Percentiles rank a stretch among this genome's conserved stretches.
phyloP scores from a whole-genome alignment of 2,329 filamentous ascomycete genomes.

The Blumeriella jaapii region DNA sequence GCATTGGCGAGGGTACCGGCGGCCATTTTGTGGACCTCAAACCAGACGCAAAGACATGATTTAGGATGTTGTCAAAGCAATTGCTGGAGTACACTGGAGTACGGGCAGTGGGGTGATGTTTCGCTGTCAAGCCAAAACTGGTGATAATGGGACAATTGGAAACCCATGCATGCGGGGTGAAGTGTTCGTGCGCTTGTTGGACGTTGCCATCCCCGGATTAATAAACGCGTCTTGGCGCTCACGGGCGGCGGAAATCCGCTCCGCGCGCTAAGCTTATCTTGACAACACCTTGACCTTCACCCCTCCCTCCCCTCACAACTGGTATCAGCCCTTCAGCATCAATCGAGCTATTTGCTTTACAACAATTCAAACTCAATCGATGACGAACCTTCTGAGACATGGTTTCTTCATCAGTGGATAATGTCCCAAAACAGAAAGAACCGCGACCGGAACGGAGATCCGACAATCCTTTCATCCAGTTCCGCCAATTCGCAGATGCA shows the following conservation, averaged over 20 bases:
- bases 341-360: too few species aligned
- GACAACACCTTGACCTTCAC: not conserved
- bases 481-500: slow-evolving; percentile 23
- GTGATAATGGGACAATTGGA: too few species aligned
- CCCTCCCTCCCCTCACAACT: too few species aligned
- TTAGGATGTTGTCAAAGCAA: slow-evolving; percentile 14
- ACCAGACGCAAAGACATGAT: slow-evolving; percentile 16
- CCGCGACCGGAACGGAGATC: slow-evolving; percentile 10
- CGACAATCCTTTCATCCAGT: slow-evolving; percentile 26
- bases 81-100: slow-evolving; percentile 11
- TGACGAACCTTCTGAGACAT: too few species aligned
- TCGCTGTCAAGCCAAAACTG: not conserved
- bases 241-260: not conserved
- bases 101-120: slow-evolving; percentile 2
- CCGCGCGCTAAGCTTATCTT: not conserved
- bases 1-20: slow-evolving; percentile 11
- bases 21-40: slow-evolving; percentile 21
- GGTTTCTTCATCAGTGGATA: slow-evolving; percentile 13
- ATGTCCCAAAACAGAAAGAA: slow-evolving; percentile 11
- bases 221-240: not conserved
- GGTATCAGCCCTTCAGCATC: too few species aligned
- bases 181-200: slow-evolving; percentile 7
- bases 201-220: not conserved
- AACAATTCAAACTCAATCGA: too few species aligned
- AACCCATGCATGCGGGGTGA: slow-evolving; percentile 7